Percentiles rank a stretch among this genome's conserved stretches.
Conservation (phyloP, 345 rosid species). For the Heritiera littoralis region DNA sequence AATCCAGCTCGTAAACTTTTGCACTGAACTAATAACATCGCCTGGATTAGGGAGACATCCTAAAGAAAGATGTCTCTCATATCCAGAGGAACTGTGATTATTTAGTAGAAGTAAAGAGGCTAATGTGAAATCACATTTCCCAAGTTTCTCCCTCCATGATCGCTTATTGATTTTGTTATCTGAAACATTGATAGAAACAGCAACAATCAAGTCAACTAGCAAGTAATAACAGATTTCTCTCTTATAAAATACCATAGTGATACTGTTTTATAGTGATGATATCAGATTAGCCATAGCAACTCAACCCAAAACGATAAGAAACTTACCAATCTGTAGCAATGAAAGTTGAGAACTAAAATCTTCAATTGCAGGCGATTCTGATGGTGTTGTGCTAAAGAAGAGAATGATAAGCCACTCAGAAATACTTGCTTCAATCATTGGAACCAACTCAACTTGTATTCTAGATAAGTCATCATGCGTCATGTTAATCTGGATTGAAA, state of each 20-base stretch:
- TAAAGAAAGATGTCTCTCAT: conserved; percentile 31
- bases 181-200: conserved; percentile 38
- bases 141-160: conserved; percentile 76
- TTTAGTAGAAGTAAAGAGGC: conserved; percentile 61
- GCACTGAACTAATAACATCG: conserved; percentile 52
- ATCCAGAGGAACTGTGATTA: conserved; percentile 42
- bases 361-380: conserved; percentile 69
- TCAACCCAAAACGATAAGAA: conserved; percentile 16
- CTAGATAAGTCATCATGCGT: conserved; percentile 60
- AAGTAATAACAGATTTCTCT: conserved; percentile 7
- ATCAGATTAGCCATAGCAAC: conserved; percentile 1
- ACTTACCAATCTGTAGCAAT: conserved; percentile 80
- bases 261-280: not conserved
- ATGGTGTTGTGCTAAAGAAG: conserved; percentile 68
- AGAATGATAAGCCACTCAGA: conserved; percentile 84
- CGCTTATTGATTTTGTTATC: conserved; percentile 64
- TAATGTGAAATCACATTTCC: conserved; percentile 81
- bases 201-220: not conserved
- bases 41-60: conserved; percentile 59
- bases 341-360: conserved; percentile 94
- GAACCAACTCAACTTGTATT: conserved; percentile 80
- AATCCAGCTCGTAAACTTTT: conserved; percentile 75
- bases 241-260: not conserved
- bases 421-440: conserved; percentile 83
- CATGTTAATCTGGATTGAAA: conserved; percentile 63